Percentiles rank a stretch among this genome's conserved stretches.
Conservation (phyloP, 73 alveolate species). For the Uronychia setigera region DNA sequence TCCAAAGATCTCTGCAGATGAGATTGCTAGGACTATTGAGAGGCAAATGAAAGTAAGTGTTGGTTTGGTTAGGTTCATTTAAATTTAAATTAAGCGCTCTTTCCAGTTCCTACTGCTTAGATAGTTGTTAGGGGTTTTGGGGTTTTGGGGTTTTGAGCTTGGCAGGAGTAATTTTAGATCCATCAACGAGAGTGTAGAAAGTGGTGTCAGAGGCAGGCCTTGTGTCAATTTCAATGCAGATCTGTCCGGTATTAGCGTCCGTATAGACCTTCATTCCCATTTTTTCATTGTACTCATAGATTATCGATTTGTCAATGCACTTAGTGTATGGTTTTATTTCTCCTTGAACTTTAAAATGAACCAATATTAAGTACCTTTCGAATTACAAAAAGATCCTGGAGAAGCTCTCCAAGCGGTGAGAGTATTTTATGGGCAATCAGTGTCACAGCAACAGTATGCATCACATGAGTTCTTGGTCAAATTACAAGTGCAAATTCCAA, state of each 20-base stretch:
- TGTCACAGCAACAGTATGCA: conserved; percentile 69
- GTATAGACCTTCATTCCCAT: conserved; percentile 48
- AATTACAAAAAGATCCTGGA: conserved; percentile 29
- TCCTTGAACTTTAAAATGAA: background rate
- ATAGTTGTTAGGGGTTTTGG: no score
- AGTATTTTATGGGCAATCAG: conserved; percentile 40
- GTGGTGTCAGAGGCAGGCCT: conserved; percentile 22
- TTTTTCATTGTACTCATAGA: conserved; percentile 23
- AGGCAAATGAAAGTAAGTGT: no score
- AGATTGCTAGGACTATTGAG: no score
- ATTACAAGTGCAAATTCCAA: conserved; percentile 60
- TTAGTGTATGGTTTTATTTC: conserved; percentile 36
- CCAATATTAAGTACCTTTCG: conserved; percentile 10
- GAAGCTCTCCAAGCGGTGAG: conserved; percentile 34
- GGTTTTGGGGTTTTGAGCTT: background rate
- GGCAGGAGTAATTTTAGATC: background rate
- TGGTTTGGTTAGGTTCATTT: no score
- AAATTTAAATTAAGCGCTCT: no score
- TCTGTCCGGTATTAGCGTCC: conserved; percentile 27
- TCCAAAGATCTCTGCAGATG: no score
- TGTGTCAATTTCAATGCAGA: conserved; percentile 52
- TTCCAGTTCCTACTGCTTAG: no score
- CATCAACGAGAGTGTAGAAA: conserved; percentile 9
- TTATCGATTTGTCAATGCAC: conserved; percentile 23
- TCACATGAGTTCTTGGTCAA: conserved; percentile 58